Percentiles rank a stretch among this genome's conserved stretches.
These are phyloP conservation scores for Skeletonema costatum DNA, from an alignment of 108 stramenopile species.

Conservation along the genomic window DNA sequence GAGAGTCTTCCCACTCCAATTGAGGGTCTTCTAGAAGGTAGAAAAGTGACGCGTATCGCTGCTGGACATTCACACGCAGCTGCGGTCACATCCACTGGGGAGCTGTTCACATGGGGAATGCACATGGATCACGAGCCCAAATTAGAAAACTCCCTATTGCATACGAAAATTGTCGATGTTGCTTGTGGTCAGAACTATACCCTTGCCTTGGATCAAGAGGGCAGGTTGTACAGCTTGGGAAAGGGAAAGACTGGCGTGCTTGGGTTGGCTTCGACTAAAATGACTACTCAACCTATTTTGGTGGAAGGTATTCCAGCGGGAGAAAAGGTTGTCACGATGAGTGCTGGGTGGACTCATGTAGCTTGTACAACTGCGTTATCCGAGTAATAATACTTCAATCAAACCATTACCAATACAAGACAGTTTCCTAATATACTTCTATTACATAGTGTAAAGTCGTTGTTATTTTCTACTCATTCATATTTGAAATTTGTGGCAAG, in stretches of 20 bases:
- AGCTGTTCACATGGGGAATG: slow-evolving; percentile 92
- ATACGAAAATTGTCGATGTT: slow-evolving; percentile 73
- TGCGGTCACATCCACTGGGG: slow-evolving; percentile 81
- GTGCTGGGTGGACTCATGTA: slow-evolving; percentile 77
- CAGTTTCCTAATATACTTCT: too few species aligned
- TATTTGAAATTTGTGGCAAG: not conserved
- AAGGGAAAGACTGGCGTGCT: slow-evolving; percentile 83
- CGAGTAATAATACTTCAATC: not conserved
- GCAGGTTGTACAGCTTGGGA: slow-evolving; percentile 67
- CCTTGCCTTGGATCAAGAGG: slow-evolving; percentile 69
- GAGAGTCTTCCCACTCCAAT: slow-evolving; percentile 71
- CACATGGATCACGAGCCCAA: slow-evolving; percentile 74
- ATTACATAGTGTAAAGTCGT: too few species aligned
- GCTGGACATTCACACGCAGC: slow-evolving; percentile 88
- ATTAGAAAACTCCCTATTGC: slow-evolving; percentile 60
- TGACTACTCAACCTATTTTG: slow-evolving; percentile 59
- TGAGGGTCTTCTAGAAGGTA: slow-evolving; percentile 72
- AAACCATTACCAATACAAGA: not conserved
- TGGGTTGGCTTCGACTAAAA: slow-evolving; percentile 58
- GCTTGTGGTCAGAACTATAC: slow-evolving; percentile 82
- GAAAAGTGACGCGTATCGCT: slow-evolving; percentile 68
- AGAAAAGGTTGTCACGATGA: slow-evolving; percentile 52
- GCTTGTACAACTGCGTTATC: slow-evolving; percentile 47
- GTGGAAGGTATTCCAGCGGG: slow-evolving; percentile 56
- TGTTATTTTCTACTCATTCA: too few species aligned